Evolutionary conservation across 768 basidiomycete species (phyloP).

Genomic region (Leucogyrophana mollusca): DNA sequence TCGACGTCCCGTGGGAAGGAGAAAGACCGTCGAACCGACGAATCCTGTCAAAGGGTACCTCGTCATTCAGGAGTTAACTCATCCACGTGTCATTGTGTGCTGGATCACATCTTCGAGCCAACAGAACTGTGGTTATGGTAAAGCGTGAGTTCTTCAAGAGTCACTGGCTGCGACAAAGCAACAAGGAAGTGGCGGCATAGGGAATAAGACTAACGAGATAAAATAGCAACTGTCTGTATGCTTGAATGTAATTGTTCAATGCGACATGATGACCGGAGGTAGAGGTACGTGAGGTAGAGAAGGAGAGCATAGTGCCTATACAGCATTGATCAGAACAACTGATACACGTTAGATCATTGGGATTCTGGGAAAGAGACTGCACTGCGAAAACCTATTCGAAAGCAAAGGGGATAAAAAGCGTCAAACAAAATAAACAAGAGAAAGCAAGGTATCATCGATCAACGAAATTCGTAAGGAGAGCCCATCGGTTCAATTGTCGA

Average conservation of each 20-base stretch:
- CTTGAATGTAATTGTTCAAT: neutral
- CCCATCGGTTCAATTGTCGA: slow-evolving; percentile 46
- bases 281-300: neutral
- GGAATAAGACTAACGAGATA: slow-evolving; percentile 9
- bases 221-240: slow-evolving; percentile 8
- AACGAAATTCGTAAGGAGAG: slow-evolving; percentile 44
- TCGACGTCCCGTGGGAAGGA: no score
- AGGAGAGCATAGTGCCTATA: slow-evolving; percentile 9
- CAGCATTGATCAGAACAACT: slow-evolving; percentile 10
- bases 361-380: neutral
- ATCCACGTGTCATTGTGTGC: no score
- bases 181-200: neutral
- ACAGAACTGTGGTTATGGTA: no score
- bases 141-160: no score
- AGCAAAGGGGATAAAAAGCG: neutral
- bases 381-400: slow-evolving; percentile 1
- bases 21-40: no score
- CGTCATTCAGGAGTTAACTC: no score
- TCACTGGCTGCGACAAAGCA: no score
- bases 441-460: slow-evolving; percentile 3
- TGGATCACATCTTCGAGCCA: no score
- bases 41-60: no score
- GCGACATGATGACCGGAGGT: neutral
- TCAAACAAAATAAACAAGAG: neutral
- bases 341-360: neutral